phyloP scores from a whole-genome alignment of 1,284 basidiomycete genomes.

The Golubevia sp. region DNA sequence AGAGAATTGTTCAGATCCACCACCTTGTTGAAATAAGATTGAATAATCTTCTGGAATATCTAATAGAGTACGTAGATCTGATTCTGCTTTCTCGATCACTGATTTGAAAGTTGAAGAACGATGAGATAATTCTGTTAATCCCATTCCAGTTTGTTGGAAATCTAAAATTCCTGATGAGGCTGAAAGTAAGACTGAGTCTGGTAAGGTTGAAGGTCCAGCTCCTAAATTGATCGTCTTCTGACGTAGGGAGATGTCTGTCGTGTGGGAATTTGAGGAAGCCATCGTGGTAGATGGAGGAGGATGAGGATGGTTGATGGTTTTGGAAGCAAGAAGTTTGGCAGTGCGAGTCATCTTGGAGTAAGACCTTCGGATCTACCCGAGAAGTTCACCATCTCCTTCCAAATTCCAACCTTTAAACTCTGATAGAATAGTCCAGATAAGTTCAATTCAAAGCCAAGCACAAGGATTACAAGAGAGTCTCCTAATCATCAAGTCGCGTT shows the following conservation, averaged over 20 bases:
- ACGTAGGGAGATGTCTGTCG: slow-evolving; percentile 19
- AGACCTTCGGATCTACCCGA: too few relatives aligned
- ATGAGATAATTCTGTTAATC: slow-evolving; percentile 56
- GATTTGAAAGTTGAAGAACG: slow-evolving; percentile 50
- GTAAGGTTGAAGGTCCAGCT: slow-evolving; percentile 53
- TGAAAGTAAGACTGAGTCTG: slow-evolving; percentile 50
- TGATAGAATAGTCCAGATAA: too few relatives aligned
- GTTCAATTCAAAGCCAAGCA: too few relatives aligned
- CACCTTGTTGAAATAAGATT: slow-evolving; percentile 55
- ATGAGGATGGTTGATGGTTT: too few relatives aligned
- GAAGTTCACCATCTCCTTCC: too few relatives aligned
- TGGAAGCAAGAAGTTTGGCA: too few relatives aligned
- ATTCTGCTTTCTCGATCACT: slow-evolving; percentile 48
- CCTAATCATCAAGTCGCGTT: too few relatives aligned
- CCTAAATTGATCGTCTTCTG: slow-evolving; percentile 56
- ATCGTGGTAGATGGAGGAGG: too few relatives aligned
- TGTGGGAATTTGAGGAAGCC: too few relatives aligned
- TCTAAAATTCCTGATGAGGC: slow-evolving; percentile 53
- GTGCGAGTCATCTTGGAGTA: too few relatives aligned
- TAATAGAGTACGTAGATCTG: slow-evolving; percentile 42
- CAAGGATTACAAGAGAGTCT: too few relatives aligned
- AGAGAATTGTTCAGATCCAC: slow-evolving; percentile 57
- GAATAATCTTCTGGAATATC: slow-evolving; percentile 46
- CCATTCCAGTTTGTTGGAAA: slow-evolving; percentile 51
- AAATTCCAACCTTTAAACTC: too few relatives aligned